phyloP scores from a whole-genome alignment of 495 filamentous ascomycete genomes.

The Trichocladium antarcticum region DNA sequence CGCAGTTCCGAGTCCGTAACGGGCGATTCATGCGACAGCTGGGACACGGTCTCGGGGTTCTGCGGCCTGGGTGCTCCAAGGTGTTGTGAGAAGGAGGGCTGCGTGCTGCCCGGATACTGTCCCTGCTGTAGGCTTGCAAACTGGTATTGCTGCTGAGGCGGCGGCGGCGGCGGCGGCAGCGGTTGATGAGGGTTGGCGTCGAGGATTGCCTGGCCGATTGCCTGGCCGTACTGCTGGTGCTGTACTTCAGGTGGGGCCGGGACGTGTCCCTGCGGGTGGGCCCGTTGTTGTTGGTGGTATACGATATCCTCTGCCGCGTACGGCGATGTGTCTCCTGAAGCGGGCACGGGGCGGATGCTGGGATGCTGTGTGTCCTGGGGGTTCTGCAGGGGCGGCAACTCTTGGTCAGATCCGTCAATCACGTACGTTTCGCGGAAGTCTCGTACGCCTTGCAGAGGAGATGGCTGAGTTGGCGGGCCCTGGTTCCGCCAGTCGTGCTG shows the following conservation, averaged over 20 bases:
- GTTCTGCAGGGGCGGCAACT: slow-evolving; percentile 30
- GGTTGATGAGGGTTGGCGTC: slow-evolving; percentile 7
- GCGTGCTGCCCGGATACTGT: slow-evolving; percentile 29
- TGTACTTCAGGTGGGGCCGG: slow-evolving; percentile 20
- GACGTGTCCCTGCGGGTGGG: slow-evolving; percentile 27
- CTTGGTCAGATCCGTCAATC: slow-evolving; percentile 29
- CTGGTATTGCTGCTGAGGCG: slow-evolving; percentile 26
- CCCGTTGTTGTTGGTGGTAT: slow-evolving; percentile 34
- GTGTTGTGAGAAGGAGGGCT: slow-evolving; percentile 25
- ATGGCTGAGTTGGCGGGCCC: slow-evolving; percentile 24
- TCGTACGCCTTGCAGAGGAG: slow-evolving; percentile 35
- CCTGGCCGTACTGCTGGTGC: slow-evolving; percentile 26
- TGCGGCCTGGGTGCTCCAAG: slow-evolving; percentile 31
- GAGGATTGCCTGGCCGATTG: slow-evolving; percentile 22
- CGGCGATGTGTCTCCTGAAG: slow-evolving; percentile 27
- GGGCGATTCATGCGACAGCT: slow-evolving; percentile 53
- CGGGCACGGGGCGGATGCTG: slow-evolving; percentile 34
- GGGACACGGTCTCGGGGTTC: slow-evolving; percentile 44
- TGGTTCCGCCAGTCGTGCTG: slow-evolving; percentile 30
- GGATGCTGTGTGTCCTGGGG: slow-evolving; percentile 28
- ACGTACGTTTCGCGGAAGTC: slow-evolving; percentile 31
- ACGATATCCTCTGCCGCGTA: slow-evolving; percentile 33
- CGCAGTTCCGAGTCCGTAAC: slow-evolving; percentile 35
- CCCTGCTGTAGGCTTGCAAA: slow-evolving; percentile 21
- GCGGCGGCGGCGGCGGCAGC: slow-evolving; percentile 4